These are phyloP conservation scores for Kandelia obovata DNA, from an alignment of 345 rosid genomes.

Conservation along the genomic window DNA sequence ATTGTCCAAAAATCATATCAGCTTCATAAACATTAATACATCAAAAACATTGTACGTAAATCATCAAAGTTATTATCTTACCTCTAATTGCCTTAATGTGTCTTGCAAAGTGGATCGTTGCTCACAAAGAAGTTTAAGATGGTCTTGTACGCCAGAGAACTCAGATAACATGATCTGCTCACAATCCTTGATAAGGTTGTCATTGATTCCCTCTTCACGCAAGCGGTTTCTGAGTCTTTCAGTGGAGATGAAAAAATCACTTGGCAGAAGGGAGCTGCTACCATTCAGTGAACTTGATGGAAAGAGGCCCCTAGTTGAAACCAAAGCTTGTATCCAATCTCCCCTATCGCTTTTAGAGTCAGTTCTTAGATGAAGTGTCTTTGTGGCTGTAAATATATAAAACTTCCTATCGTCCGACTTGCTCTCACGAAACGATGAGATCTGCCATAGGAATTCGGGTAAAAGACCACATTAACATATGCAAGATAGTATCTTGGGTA, in stretches of 20 bases:
- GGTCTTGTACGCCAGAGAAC: conserved; percentile 68
- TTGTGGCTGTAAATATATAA: conserved; percentile 92
- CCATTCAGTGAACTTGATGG: conserved; percentile 63
- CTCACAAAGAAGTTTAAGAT: conserved; percentile 65
- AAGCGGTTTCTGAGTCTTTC: conserved; percentile 66
- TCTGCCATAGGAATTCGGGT: conserved; percentile 46
- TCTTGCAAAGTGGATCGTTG: conserved; percentile 71
- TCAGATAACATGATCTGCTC: conserved; percentile 88
- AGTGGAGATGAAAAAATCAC: conserved; percentile 69
- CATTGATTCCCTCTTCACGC: conserved; percentile 58
- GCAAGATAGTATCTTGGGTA: no score
- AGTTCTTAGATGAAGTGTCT: conserved; percentile 93
- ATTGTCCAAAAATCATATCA: no score
- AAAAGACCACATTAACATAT: background rate
- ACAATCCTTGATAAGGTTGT: conserved; percentile 75
- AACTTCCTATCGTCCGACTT: conserved; percentile 86
- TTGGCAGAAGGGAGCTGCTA: conserved; percentile 49
- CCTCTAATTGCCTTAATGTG: conserved; percentile 89
- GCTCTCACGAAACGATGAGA: conserved; percentile 96
- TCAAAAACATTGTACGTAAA: conserved; percentile 6
- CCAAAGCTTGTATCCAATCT: conserved; percentile 94
- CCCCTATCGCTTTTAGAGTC: conserved; percentile 70
- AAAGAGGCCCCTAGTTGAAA: conserved; percentile 57
- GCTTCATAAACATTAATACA: no score
- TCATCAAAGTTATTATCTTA: conserved; percentile 24